These are phyloP conservation scores for Aspergillus pseudoterreus DNA, from an alignment of 2,329 filamentous ascomycete species.

Conservation along the genomic window DNA sequence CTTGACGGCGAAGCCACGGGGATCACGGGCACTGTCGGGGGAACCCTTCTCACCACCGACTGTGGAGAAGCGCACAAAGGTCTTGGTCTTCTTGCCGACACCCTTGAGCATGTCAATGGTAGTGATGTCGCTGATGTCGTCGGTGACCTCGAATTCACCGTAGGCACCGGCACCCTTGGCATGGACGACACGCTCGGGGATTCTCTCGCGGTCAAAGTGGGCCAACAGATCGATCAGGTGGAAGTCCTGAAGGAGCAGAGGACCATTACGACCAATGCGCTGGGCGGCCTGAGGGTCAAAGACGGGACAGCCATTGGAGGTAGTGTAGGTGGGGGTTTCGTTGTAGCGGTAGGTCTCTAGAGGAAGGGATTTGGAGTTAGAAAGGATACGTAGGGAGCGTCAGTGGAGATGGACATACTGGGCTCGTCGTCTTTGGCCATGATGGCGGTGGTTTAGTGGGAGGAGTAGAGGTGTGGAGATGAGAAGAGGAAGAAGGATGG, in stretches of 20 bases:
- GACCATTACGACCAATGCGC: conserved; percentile 55
- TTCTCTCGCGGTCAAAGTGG: conserved; percentile 40
- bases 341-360: conserved; percentile 49
- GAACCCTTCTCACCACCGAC: conserved; percentile 71
- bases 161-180: conserved; percentile 42
- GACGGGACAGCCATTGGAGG: conserved; percentile 58
- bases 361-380: not conserved
- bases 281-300: conserved; percentile 52
- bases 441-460: conserved; percentile 11
- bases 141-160: conserved; percentile 43
- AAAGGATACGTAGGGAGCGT: not conserved
- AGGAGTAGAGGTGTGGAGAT: not conserved
- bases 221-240: conserved; percentile 61
- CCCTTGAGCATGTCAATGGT: conserved; percentile 49
- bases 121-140: conserved; percentile 50
- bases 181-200: conserved; percentile 42
- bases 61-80: conserved; percentile 68
- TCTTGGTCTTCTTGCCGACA: conserved; percentile 65
- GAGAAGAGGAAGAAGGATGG: not conserved
- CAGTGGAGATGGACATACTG: conserved; percentile 16
- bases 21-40: conserved; percentile 68
- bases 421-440: conserved; percentile 38
- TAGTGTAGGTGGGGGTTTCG: conserved; percentile 57
- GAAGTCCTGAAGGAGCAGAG: conserved; percentile 62
- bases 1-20: conserved; percentile 69